A percentile compares a stretch with the other conserved stretches of the same genome.
Conservation (phyloP, 164 flowering plant genomes). For the Paratinospora sagittata region DNA sequence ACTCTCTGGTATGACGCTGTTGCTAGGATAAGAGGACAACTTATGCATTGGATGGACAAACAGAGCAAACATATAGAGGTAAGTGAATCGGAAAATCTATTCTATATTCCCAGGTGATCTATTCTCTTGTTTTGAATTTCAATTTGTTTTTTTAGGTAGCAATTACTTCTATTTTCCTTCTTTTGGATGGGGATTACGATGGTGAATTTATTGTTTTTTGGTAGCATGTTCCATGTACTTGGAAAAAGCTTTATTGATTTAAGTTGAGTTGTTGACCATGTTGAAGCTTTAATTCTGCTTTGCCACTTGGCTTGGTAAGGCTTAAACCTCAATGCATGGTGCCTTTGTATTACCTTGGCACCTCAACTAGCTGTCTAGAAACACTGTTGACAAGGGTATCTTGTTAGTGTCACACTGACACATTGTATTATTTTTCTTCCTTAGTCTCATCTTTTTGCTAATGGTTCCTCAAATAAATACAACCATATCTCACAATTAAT, state of each 20-base stretch:
- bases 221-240: neutral
- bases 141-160: neutral
- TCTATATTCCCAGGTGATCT: neutral
- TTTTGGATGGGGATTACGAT: neutral
- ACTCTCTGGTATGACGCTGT: slow-evolving; percentile 97
- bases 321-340: neutral
- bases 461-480: no score
- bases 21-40: slow-evolving; percentile 73
- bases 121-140: neutral
- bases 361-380: neutral
- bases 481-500: no score
- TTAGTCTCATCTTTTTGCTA: no score
- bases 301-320: neutral
- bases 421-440: neutral
- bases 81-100: slow-evolving; percentile 27
- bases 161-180: neutral
- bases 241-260: neutral
- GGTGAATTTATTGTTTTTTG: neutral
- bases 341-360: neutral
- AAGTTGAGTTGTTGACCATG: neutral
- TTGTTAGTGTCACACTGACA: neutral
- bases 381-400: neutral
- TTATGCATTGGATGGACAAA: slow-evolving; percentile 96
- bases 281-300: neutral
- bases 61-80: slow-evolving; percentile 97